These are phyloP conservation scores for Golubevia pallescens DNA, from an alignment of 1,284 basidiomycete genomes.

Conservation along the genomic window DNA sequence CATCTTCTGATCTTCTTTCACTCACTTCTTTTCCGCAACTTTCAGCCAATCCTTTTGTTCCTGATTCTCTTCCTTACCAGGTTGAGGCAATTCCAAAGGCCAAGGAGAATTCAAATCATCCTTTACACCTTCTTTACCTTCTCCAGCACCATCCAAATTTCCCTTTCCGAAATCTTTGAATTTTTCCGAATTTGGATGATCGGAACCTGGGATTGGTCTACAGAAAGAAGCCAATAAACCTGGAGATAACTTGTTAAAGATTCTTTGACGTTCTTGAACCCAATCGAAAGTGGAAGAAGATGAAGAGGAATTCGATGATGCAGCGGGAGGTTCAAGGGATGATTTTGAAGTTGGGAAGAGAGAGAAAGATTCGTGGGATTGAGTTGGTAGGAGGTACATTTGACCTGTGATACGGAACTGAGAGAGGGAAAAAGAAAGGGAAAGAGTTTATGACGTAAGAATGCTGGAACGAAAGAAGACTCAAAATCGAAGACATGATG, in stretches of 20 bases:
- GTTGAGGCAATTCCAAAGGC: slow-evolving; percentile 44
- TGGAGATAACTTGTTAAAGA: slow-evolving; percentile 62
- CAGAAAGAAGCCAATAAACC: slow-evolving; percentile 63
- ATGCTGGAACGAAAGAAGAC: too few relatives aligned
- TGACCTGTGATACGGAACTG: slow-evolving; percentile 57
- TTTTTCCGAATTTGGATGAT: slow-evolving; percentile 29
- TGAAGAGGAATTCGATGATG: slow-evolving; percentile 15
- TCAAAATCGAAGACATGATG: too few relatives aligned
- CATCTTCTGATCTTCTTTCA: slow-evolving; percentile 30
- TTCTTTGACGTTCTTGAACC: slow-evolving; percentile 60
- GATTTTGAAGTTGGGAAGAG: slow-evolving; percentile 4
- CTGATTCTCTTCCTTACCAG: slow-evolving; percentile 48
- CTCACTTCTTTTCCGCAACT: slow-evolving; percentile 45
- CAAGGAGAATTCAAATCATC: slow-evolving; percentile 22
- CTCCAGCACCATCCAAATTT: slow-evolving; percentile 10
- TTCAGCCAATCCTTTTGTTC: slow-evolving; percentile 46
- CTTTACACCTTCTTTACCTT: slow-evolving; percentile 14
- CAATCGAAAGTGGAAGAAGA: slow-evolving; percentile 50
- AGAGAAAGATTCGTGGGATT: slow-evolving; percentile 12
- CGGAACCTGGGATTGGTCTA: slow-evolving; percentile 59
- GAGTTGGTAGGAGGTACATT: slow-evolving; percentile 56
- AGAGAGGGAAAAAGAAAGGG: not conserved
- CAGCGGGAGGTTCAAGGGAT: slow-evolving; percentile 5
- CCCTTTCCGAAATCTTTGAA: not conserved
- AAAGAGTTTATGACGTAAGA: not conserved